phyloP scores from a whole-genome alignment of 2,329 filamentous ascomycete genomes.

The Fusarium sp. region DNA sequence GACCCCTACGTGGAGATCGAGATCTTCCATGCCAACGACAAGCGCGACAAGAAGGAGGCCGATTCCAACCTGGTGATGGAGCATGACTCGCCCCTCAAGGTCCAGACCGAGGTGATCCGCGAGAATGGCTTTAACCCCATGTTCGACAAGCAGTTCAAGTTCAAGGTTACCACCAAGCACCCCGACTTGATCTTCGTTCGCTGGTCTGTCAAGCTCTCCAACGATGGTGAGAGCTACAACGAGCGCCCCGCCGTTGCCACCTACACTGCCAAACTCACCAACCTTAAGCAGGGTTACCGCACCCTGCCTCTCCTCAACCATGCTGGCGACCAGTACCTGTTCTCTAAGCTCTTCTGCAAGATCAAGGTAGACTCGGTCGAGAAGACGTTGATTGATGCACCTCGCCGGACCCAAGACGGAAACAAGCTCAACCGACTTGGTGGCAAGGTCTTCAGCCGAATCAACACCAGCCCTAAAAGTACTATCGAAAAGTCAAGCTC shows the following conservation, averaged over 20 bases:
- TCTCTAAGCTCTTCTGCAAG: slow-evolving; percentile 93
- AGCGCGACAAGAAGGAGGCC: slow-evolving; percentile 85
- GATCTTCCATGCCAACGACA: slow-evolving; percentile 93
- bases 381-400: slow-evolving; percentile 66
- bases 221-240: slow-evolving; percentile 77
- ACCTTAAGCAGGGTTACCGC: slow-evolving; percentile 90
- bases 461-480: slow-evolving; percentile 62
- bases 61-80: slow-evolving; percentile 63
- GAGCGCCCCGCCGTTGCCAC: slow-evolving; percentile 76
- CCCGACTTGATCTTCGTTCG: slow-evolving; percentile 93
- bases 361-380: slow-evolving; percentile 74
- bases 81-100: slow-evolving; percentile 73
- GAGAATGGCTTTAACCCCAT: slow-evolving; percentile 95
- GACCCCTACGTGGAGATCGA: slow-evolving; percentile 97
- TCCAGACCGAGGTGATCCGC: slow-evolving; percentile 81
- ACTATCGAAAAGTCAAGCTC: slow-evolving; percentile 65
- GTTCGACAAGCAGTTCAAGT: slow-evolving; percentile 82
- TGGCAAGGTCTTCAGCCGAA: slow-evolving; percentile 67
- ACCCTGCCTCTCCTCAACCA: slow-evolving; percentile 90
- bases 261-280: slow-evolving; percentile 92
- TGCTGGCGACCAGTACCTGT: slow-evolving; percentile 91
- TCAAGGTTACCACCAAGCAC: slow-evolving; percentile 91
- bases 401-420: slow-evolving; percentile 53
- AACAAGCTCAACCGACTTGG: slow-evolving; percentile 68
- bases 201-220: slow-evolving; percentile 89